These are phyloP conservation scores for Trypanosoma vivax DNA, from an alignment of 208 protist species.

Conservation along the genomic window DNA sequence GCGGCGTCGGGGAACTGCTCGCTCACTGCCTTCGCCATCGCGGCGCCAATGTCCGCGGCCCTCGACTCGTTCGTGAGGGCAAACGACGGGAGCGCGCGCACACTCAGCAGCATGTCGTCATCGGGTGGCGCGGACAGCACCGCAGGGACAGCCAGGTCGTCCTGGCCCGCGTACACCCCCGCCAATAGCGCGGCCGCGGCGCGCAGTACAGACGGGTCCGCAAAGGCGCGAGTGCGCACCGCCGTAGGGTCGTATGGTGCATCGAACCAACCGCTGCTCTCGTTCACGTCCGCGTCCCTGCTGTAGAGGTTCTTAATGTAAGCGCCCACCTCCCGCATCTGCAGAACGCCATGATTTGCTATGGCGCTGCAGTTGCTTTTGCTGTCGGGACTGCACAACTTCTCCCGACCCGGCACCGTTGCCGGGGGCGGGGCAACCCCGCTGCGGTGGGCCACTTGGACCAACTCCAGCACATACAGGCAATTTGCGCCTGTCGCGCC, in stretches of 20 bases:
- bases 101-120: conserved; percentile 9
- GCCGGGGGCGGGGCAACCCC: conserved; percentile 4
- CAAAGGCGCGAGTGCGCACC: conserved; percentile 8
- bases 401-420: conserved; percentile 9
- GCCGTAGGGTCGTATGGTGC: conserved; percentile 3
- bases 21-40: conserved; percentile 5
- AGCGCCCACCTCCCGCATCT: conserved; percentile 13
- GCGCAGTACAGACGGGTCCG: neutral
- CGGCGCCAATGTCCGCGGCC: neutral
- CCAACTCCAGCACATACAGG: conserved; percentile 14
- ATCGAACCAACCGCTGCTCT: conserved; percentile 1
- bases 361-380: conserved; percentile 10
- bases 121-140: neutral
- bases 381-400: conserved; percentile 16
- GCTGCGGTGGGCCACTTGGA: conserved; percentile 14
- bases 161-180: conserved; percentile 1
- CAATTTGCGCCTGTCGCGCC: conserved; percentile 17
- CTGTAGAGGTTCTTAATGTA: conserved; percentile 12
- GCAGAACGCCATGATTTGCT: conserved; percentile 18
- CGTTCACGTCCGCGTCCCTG: neutral
- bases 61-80: conserved; percentile 1
- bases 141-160: neutral
- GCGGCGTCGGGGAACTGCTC: conserved; percentile 14
- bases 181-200: conserved; percentile 4
- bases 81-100: conserved; percentile 3